Percentiles rank a stretch among this genome's conserved stretches.
phyloP scores from a whole-genome alignment of 306 rosid genomes.

The Corylus avellana region DNA sequence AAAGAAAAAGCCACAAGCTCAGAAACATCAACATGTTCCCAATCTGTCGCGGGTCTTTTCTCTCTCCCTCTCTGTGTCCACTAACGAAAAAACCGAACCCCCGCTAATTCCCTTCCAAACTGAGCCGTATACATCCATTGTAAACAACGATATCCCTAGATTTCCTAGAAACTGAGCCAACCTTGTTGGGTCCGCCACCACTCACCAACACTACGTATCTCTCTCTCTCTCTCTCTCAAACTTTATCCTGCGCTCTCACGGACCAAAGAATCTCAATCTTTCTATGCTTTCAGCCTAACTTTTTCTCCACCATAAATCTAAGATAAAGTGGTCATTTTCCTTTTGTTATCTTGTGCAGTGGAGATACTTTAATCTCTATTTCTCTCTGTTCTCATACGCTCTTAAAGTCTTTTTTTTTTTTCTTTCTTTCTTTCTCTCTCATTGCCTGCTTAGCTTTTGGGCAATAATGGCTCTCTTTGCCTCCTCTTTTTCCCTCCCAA shows the following conservation, averaged over 20 bases:
- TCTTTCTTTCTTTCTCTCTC: not conserved
- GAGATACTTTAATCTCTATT: conserved; percentile 5
- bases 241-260: conserved; percentile 33
- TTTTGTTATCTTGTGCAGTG: conserved; percentile 33
- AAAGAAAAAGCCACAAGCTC: no score
- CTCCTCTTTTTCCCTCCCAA: conserved; percentile 7
- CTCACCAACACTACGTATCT: conserved; percentile 3
- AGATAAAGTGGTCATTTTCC: conserved; percentile 30
- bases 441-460: conserved; percentile 15
- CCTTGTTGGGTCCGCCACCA: conserved; percentile 39
- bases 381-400: conserved; percentile 8
- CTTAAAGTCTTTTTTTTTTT: conserved; percentile 1
- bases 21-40: no score
- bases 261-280: conserved; percentile 49
- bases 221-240: not conserved
- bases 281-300: conserved; percentile 35
- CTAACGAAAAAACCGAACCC: conserved; percentile 17
- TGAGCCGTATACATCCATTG: not conserved
- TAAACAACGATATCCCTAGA: not conserved
- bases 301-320: conserved; percentile 39
- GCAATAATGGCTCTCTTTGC: conserved; percentile 23
- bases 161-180: not conserved
- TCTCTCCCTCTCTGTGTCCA: no score
- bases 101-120: conserved; percentile 30
- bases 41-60: no score